Conservation (phyloP, 192 early-diverging fungal genomes). For the Phlyctochytrium planicorne region DNA sequence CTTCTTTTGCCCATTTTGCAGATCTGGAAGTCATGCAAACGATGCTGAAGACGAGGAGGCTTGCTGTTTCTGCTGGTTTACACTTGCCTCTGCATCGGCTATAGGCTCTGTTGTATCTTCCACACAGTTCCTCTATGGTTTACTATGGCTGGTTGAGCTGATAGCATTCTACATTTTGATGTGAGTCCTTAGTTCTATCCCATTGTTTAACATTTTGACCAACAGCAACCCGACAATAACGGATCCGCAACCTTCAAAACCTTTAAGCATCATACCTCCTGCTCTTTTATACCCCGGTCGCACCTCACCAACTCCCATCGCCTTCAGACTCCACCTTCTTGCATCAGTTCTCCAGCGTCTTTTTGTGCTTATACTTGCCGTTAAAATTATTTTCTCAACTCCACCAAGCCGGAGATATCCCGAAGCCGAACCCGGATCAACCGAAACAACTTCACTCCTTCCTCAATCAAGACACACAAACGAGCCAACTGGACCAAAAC, state of each 20-base stretch:
- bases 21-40: too few species aligned
- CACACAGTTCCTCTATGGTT: not conserved
- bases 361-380: conserved; percentile 12
- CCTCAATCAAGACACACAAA: not conserved
- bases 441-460: not conserved
- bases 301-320: not conserved
- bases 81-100: not conserved
- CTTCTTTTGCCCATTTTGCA: not conserved
- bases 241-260: not conserved
- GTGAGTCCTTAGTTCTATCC: conserved; percentile 9
- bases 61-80: not conserved
- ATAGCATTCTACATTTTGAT: not conserved
- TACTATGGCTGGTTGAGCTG: conserved; percentile 12
- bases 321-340: conserved; percentile 12
- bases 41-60: not conserved
- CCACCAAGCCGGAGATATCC: not conserved
- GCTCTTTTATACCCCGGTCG: conserved; percentile 11
- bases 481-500: not conserved
- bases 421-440: not conserved
- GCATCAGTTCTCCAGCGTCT: conserved; percentile 18
- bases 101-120: not conserved
- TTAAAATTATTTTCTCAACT: conserved; percentile 9
- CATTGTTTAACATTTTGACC: not conserved
- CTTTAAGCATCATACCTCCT: not conserved
- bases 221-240: not conserved